Conservation (phyloP, 306 rosid species). For the Abrus precatorius region DNA sequence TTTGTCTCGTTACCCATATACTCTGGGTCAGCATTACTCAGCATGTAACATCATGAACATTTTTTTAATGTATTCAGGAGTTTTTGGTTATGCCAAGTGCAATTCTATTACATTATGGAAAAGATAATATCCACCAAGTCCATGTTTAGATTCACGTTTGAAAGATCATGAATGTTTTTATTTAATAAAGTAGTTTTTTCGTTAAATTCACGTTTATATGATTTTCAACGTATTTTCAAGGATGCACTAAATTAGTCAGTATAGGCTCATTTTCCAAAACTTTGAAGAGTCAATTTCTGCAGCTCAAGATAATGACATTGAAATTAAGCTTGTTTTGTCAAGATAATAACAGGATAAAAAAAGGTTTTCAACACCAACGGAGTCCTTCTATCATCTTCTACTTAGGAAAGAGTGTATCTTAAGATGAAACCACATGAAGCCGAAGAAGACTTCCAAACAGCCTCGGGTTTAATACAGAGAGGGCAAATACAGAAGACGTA, state of each 20-base stretch:
- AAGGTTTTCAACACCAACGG: background rate
- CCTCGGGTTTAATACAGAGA: background rate
- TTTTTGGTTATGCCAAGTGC: background rate
- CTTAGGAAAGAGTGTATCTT: background rate
- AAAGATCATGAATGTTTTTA: too few relatives aligned
- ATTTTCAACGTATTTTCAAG: too few relatives aligned
- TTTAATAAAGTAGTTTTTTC: too few relatives aligned
- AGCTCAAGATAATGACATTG: background rate
- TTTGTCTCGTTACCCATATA: background rate
- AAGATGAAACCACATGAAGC: background rate
- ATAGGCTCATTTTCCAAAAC: background rate
- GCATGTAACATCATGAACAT: background rate
- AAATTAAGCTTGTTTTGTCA: slow-evolving; percentile 1
- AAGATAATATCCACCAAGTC: background rate
- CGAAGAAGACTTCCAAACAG: slow-evolving; percentile 5
- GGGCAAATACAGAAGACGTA: background rate
- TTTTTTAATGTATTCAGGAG: background rate
- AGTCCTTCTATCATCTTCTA: background rate
- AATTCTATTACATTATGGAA: background rate
- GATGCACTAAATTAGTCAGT: too few relatives aligned
- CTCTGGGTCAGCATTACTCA: background rate
- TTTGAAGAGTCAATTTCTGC: background rate
- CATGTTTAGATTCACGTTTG: too few relatives aligned
- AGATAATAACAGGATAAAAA: background rate
- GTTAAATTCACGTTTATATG: too few relatives aligned